Evolutionary conservation across 2,329 filamentous ascomycete genomes (phyloP), one percentile per base, ranked within the genome.

Genomic region (Colletotrichum spaethianum): DNA sequence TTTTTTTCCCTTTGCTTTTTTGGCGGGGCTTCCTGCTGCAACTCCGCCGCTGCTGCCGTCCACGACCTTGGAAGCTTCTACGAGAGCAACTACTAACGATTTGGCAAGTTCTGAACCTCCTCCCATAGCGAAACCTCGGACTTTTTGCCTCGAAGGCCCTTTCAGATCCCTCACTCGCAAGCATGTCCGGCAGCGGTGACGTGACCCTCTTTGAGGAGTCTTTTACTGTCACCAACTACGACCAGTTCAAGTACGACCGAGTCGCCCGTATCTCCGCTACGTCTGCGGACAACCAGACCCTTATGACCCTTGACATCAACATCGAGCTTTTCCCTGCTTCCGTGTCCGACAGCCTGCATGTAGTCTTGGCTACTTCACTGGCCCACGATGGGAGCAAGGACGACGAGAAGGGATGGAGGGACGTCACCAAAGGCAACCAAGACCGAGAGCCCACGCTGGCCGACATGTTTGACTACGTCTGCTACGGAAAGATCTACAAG

Each of bases 201-300:
- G 92, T 95, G 70, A 93, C 96, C 79, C 93, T 98, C 83, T 97
- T 97, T 85, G 95, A 98, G 84, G 95, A 97, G 80, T 92, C 90
- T 78, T 98, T 98, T 89, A 93, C 89, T 73, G 88, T 98, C 78
- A 96, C 91, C 76, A 85, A 89, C 67, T 86, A 94, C 81, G 93
- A 98, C 85, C 89, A 92, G 79, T 90, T 92, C 79, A 98, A 98
- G 85, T 99, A 99, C 84, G 96, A 98, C 85, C 94, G 96, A 75
- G 96, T 98, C 33, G 93, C 94, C 67, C 96, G 96, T 77, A 90
- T 98, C 80, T 90, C 87, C 67, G 95, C 91, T 80, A 93, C 89
- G 63, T 96, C 93, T 31, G 87, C 89, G 76, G 94, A 97, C 84
- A 90, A 89, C 77, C 87, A 90, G 75, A 94, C 93, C 38, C 88